phyloP scores from a whole-genome alignment of 1,284 basidiomycete genomes.

The Cutaneotrichosporon cavernicola region DNA sequence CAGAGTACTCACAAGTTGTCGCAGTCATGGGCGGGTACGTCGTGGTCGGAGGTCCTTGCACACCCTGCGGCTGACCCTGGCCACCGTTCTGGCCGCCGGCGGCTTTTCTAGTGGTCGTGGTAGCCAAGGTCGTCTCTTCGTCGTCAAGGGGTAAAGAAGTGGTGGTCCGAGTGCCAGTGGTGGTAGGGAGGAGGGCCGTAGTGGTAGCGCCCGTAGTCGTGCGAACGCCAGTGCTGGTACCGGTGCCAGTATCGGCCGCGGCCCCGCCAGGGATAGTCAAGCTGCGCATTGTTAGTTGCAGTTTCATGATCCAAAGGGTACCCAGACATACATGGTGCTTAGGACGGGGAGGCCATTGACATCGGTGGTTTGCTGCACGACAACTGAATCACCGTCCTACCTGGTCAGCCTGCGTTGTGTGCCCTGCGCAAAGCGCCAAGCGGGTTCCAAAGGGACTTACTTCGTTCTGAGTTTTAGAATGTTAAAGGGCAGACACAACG shows the following conservation, averaged over 20 bases:
- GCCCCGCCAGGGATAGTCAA: background rate
- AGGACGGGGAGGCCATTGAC: constrained; percentile 30
- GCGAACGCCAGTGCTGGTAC: constrained; percentile 14
- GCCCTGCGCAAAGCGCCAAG: constrained; percentile 1
- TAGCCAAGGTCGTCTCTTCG: constrained; percentile 13
- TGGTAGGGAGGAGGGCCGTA: background rate
- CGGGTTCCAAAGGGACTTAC: background rate
- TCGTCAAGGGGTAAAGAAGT: background rate
- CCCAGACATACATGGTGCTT: constrained; percentile 28
- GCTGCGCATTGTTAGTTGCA: background rate
- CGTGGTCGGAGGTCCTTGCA: constrained; percentile 16
- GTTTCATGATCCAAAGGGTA: background rate
- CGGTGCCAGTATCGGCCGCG: constrained; percentile 8
- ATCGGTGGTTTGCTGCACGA: constrained; percentile 35
- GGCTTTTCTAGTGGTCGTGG: constrained; percentile 9
- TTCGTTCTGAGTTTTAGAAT: background rate
- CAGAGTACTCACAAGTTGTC: constrained; percentile 11
- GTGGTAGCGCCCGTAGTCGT: background rate
- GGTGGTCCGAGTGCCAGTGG: constrained; percentile 13
- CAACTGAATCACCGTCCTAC: constrained; percentile 39
- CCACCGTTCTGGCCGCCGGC: constrained; percentile 4
- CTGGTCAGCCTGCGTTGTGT: background rate
- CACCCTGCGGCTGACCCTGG: constrained; percentile 2
- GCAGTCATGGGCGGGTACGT: constrained; percentile 20
- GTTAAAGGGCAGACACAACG: background rate